A percentile compares a stretch with the other conserved stretches of the same genome.
Evolutionary conservation across 768 basidiomycete species (phyloP).

Genomic region (Clavaria fumosa): DNA sequence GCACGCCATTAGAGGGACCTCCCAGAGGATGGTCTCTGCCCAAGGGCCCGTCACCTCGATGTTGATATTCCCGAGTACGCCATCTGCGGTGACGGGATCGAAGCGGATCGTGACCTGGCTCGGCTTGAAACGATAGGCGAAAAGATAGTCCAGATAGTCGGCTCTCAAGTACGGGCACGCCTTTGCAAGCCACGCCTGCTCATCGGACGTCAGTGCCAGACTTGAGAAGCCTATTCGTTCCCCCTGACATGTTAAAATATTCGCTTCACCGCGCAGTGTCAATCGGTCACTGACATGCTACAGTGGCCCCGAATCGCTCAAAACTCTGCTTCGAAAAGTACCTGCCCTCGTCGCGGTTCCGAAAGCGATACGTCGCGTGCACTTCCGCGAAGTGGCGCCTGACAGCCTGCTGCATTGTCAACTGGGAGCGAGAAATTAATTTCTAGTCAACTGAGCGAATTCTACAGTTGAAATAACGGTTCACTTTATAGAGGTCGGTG

Average conservation of each 20-base stretch:
- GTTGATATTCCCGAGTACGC: constrained; percentile 43
- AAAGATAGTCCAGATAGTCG: constrained; percentile 66
- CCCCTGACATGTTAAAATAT: constrained; percentile 1
- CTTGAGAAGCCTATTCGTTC: constrained; percentile 48
- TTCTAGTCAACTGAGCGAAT: constrained; percentile 6
- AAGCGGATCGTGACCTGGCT: constrained; percentile 57
- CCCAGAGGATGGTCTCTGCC: constrained; percentile 84
- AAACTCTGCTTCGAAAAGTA: constrained; percentile 54
- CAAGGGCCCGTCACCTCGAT: constrained; percentile 63
- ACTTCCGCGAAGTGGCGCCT: constrained; percentile 59
- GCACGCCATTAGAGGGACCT: constrained; percentile 88
- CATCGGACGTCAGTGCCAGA: constrained; percentile 41
- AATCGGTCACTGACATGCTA: constrained; percentile 32
- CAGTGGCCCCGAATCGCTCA: constrained; percentile 37
- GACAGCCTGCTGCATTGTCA: constrained; percentile 95
- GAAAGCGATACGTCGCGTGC: constrained; percentile 63
- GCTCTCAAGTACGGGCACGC: constrained; percentile 62
- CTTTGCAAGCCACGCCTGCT: constrained; percentile 48
- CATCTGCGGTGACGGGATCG: constrained; percentile 36
- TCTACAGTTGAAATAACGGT: background rate
- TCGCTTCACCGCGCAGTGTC: too few species aligned
- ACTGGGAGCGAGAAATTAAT: constrained; percentile 28
- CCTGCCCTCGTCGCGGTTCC: constrained; percentile 51
- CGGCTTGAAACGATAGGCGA: constrained; percentile 53
- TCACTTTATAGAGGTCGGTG: constrained; percentile 88